These are phyloP conservation scores for Daldinia sp. DNA, from an alignment of 2,329 filamentous ascomycete species.

Conservation along the genomic window DNA sequence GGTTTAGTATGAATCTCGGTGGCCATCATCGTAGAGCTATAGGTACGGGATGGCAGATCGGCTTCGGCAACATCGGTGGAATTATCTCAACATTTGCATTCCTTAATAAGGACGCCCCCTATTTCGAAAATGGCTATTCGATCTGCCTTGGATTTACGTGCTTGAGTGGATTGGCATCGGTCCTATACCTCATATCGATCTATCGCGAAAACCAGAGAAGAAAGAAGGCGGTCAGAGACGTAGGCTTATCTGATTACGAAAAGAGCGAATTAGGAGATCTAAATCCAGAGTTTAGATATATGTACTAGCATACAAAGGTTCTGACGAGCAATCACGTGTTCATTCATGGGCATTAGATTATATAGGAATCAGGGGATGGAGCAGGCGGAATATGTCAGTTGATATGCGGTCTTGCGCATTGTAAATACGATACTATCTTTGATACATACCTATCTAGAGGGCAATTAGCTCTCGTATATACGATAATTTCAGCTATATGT, in stretches of 20 bases:
- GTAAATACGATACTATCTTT: neutral
- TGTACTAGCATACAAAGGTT: slow-evolving; percentile 51
- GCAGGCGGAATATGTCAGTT: neutral
- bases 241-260: slow-evolving; percentile 66
- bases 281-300: slow-evolving; percentile 64
- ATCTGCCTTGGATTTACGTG: slow-evolving; percentile 79
- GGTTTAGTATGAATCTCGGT: slow-evolving; percentile 82
- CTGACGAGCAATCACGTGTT: neutral
- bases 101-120: slow-evolving; percentile 70
- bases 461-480: neutral
- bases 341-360: neutral
- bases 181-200: slow-evolving; percentile 67
- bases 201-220: slow-evolving; percentile 67
- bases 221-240: slow-evolving; percentile 54
- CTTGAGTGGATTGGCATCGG: slow-evolving; percentile 69
- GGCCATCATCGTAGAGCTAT: slow-evolving; percentile 75
- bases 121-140: slow-evolving; percentile 75
- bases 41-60: slow-evolving; percentile 79
- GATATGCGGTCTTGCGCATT: neutral
- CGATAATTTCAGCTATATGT: neutral
- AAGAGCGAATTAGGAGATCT: slow-evolving; percentile 66
- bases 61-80: slow-evolving; percentile 81
- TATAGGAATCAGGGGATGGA: neutral
- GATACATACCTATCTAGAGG: neutral
- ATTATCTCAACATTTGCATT: slow-evolving; percentile 80